A percentile compares a stretch with the other conserved stretches of the same genome.
Conservation (phyloP, 75 land plant genomes). For the Selaginella moellendorffii region DNA sequence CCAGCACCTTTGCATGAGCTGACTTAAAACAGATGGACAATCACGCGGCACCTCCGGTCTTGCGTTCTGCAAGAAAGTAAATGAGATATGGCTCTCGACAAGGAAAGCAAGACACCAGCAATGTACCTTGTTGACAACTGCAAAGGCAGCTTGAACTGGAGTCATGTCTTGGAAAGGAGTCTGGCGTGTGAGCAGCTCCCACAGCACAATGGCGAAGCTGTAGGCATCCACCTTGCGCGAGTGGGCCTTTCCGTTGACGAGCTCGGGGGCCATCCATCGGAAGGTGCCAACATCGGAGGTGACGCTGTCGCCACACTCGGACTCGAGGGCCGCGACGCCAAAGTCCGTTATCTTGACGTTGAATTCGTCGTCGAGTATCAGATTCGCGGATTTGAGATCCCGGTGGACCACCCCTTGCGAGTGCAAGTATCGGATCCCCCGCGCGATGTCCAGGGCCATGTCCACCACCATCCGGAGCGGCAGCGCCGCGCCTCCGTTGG, state of each 20-base stretch:
- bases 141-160: slow-evolving; percentile 63
- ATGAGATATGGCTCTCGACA: background rate
- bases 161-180: slow-evolving; percentile 58
- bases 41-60: slow-evolving; percentile 45
- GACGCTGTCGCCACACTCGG: slow-evolving; percentile 24
- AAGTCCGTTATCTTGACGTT: slow-evolving; percentile 55
- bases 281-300: slow-evolving; percentile 52
- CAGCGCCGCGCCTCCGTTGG: too few relatives aligned
- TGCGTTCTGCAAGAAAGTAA: slow-evolving; percentile 67
- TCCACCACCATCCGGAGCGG: slow-evolving; percentile 23
- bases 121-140: slow-evolving; percentile 44
- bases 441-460: slow-evolving; percentile 52
- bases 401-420: slow-evolving; percentile 55
- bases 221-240: slow-evolving; percentile 60
- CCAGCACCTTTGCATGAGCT: slow-evolving; percentile 63
- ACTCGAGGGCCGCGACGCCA: slow-evolving; percentile 59
- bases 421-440: slow-evolving; percentile 64
- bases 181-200: slow-evolving; percentile 50
- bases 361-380: slow-evolving; percentile 33
- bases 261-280: slow-evolving; percentile 78
- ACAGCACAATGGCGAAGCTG: slow-evolving; percentile 64
- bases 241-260: slow-evolving; percentile 46
- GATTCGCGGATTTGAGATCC: slow-evolving; percentile 62
- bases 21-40: slow-evolving; percentile 40
- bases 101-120: background rate